Percentiles rank a stretch among this genome's conserved stretches.
Evolutionary conservation across 2,329 filamentous ascomycete genomes (phyloP).

Genomic region (Verticillium nonalfalfae): DNA sequence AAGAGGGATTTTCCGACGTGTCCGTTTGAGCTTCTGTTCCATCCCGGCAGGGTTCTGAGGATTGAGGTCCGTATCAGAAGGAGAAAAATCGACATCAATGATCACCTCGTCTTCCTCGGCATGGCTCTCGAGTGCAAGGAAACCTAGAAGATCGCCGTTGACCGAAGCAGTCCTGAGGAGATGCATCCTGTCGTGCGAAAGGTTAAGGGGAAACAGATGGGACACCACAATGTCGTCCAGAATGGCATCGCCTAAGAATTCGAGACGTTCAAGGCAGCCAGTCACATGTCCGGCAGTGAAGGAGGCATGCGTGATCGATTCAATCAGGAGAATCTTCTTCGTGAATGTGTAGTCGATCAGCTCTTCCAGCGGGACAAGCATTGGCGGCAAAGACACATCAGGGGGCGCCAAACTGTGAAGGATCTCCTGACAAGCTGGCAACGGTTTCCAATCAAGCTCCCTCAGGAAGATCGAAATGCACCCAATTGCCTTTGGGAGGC

Average conservation of each 20-base stretch:
- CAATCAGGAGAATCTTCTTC: slow-evolving; percentile 62
- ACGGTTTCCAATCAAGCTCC: slow-evolving; percentile 46
- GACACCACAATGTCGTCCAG: slow-evolving; percentile 71
- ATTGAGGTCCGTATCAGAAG: background rate
- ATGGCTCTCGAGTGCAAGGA: slow-evolving; percentile 57
- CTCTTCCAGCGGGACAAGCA: slow-evolving; percentile 48
- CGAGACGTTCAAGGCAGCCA: slow-evolving; percentile 63
- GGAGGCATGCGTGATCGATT: slow-evolving; percentile 77
- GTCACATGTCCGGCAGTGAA: slow-evolving; percentile 36
- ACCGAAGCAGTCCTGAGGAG: slow-evolving; percentile 68
- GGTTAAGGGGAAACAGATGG: slow-evolving; percentile 43
- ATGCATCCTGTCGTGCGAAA: slow-evolving; percentile 61
- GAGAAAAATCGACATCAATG: background rate
- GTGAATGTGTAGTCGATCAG: slow-evolving; percentile 67
- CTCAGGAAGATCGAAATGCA: slow-evolving; percentile 64
- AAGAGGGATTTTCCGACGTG: slow-evolving; percentile 33
- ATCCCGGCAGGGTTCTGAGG: background rate
- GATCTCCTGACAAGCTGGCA: slow-evolving; percentile 29
- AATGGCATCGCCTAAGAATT: slow-evolving; percentile 82
- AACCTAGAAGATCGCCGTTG: slow-evolving; percentile 75
- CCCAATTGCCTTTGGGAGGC: slow-evolving; percentile 52
- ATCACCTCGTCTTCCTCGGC: slow-evolving; percentile 15
- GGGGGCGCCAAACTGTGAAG: slow-evolving; percentile 36
- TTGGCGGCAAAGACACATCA: slow-evolving; percentile 26
- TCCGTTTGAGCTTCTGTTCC: slow-evolving; percentile 4